Percentiles rank a stretch among this genome's conserved stretches.
phyloP scores from a whole-genome alignment of 805 yeast genomes.

The Lachancea cidri region DNA sequence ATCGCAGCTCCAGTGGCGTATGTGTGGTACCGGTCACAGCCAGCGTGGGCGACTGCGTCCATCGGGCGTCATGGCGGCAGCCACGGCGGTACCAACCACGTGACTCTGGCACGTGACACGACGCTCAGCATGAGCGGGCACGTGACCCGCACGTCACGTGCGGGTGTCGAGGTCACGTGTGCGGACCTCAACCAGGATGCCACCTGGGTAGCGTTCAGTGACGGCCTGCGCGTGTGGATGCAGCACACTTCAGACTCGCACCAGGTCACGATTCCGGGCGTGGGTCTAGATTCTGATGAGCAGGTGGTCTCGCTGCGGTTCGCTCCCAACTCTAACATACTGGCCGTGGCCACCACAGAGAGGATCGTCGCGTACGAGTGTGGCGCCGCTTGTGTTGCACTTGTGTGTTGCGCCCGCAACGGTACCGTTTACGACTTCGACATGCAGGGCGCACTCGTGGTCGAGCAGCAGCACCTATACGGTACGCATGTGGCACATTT shows the following conservation, averaged over 20 bases:
- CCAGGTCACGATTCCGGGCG: conserved; percentile 2
- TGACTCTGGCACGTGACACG: not conserved
- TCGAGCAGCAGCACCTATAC: conserved; percentile 18
- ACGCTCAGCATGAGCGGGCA: not conserved
- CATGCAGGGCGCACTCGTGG: conserved; percentile 2
- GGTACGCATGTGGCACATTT: conserved; percentile 18
- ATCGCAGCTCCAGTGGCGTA: conserved; percentile 1
- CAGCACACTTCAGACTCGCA: conserved; percentile 3
- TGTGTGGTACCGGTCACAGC: conserved; percentile 7
- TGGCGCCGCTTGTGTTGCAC: conserved; percentile 4
- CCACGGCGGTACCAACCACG: not conserved
- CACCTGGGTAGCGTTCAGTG: conserved; percentile 6
- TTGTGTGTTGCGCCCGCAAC: conserved; percentile 5
- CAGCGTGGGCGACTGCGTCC: too few species aligned
- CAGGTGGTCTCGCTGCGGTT: conserved; percentile 5
- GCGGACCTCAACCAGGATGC: conserved; percentile 6
- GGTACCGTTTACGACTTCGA: conserved; percentile 8
- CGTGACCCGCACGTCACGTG: not conserved
- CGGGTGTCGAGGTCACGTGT: conserved; percentile 1
- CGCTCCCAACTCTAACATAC: not conserved
- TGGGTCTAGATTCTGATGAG: conserved; percentile 4
- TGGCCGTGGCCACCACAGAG: conserved; percentile 6
- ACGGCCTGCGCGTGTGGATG: conserved; percentile 7
- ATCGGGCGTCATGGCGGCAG: too few species aligned
- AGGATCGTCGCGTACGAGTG: conserved; percentile 7